Base-by-base conservation (phyloP, 1,284 basidiomycete genomes). In the Austroboletus rostrupii region DNA sequence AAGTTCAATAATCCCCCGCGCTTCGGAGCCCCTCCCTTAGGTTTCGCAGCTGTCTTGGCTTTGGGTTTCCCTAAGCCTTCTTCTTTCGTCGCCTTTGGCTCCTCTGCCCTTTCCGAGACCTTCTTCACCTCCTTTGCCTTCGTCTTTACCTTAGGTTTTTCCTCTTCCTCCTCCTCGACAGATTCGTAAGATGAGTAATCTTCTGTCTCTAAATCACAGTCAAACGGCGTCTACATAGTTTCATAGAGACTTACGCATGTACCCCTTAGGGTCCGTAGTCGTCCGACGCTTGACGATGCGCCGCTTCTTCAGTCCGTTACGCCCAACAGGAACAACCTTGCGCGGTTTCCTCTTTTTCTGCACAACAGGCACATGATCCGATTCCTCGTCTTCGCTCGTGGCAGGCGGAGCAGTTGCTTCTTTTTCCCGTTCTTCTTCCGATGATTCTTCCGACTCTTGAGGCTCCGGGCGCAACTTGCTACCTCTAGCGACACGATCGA, bases 161-260 rank as follows among this genome's bases (percentile, higher is more conserved):
- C 36, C 43, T 52, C 49, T 20, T 51, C 51, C 29, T 74, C 76
- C 11, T 79, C 78, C 57, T 85, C 85, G 20, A 85, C 83, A 7
- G 86, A 88, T 66, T 91, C 87, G 61, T 87, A 90, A 14, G 79
- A 80, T 3, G 86, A 87, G 61, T 87, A 87, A 61, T 90, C 88
- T 61, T 87, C 83, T 29, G 77, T 84, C 16, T 80, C 88, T 90
- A 57, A 26, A 26, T 26, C 23, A 26, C 28, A 11, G 28, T 29
- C 28, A 29, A 29, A 29, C 7, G 28, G 12, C 11, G 28, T 29
- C 28, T 12, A 3, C 28, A 2, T 29, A 29, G 28, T 5, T 29
- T 29, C 11, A 29, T 29, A 12, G 11, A 12, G 19, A 67, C 79
- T 48, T 61, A 89, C 87, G 76, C 68, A 79, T 82, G 56, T 87